phyloP scores from a whole-genome alignment of 2,329 filamentous ascomycete species.

The Aspergillus sp. region DNA sequence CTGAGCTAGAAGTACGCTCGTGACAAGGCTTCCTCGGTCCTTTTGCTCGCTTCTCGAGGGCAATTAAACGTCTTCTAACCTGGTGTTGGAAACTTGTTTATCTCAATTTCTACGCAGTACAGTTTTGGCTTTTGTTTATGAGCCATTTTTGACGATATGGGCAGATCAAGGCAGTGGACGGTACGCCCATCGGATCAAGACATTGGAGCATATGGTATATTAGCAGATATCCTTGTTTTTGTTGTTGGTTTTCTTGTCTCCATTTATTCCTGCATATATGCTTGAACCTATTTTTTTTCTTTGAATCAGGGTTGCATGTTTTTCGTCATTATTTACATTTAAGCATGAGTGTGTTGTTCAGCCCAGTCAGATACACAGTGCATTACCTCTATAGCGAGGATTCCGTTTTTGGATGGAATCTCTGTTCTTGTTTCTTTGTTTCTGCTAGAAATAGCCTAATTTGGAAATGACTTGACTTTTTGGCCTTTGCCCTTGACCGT shows the following conservation, averaged over 20 bases:
- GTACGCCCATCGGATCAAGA: conserved; percentile 16
- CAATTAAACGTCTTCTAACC: conserved; percentile 25
- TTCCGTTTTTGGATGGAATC: conserved; percentile 4
- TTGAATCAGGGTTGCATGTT: background rate
- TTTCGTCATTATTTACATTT: background rate
- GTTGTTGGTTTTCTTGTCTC: background rate
- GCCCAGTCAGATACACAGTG: conserved; percentile 9
- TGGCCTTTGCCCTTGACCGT: background rate
- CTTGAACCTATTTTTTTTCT: background rate
- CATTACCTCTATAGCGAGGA: conserved; percentile 3
- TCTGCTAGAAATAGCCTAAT: conserved; percentile 4
- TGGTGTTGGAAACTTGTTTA: conserved; percentile 25
- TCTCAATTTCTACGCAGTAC: conserved; percentile 11
- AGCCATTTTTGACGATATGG: conserved; percentile 7
- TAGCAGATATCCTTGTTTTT: conserved; percentile 21
- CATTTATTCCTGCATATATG: conserved; percentile 11
- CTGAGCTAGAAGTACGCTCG: conserved; percentile 15
- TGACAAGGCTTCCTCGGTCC: background rate
- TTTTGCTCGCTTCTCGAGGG: conserved; percentile 14
- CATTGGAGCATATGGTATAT: conserved; percentile 31
- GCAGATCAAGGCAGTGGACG: conserved; percentile 15
- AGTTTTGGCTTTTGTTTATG: conserved; percentile 12
- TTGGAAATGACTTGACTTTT: conserved; percentile 7
- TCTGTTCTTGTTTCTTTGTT: conserved; percentile 1
- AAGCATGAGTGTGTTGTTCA: background rate